Conservation (phyloP, 148 eudicot genomes). For the Arctostaphylos glauca region DNA sequence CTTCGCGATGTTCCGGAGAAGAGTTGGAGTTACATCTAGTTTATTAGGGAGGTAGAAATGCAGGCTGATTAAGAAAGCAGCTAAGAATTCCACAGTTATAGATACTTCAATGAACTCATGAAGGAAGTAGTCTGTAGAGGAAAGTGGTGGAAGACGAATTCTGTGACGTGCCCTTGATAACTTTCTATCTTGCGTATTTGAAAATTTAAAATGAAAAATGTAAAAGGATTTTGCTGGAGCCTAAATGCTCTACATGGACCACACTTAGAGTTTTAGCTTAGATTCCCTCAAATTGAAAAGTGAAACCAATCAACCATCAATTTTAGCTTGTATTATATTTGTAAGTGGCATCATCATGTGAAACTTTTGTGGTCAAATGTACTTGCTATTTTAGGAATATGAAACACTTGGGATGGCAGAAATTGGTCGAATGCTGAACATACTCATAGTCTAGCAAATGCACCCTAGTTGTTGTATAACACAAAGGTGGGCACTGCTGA, state of each 20-base stretch:
- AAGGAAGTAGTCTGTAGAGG: not conserved
- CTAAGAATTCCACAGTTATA: no score
- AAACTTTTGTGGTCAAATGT: not conserved
- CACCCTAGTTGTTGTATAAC: not conserved
- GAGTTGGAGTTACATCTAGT: not conserved
- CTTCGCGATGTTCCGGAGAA: not conserved
- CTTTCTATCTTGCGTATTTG: not conserved
- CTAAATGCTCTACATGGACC: not conserved
- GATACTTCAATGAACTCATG: not conserved
- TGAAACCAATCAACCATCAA: not conserved
- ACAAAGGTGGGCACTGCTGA: not conserved
- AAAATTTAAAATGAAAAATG: not conserved
- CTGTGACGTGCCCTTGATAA: not conserved
- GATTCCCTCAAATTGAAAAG: not conserved
- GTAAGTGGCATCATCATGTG: not conserved
- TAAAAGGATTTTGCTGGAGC: not conserved
- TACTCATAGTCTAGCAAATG: not conserved
- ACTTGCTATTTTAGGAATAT: not conserved
- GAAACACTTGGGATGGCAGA: not conserved
- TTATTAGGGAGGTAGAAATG: not conserved
- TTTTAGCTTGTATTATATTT: not conserved
- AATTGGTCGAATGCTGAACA: not conserved
- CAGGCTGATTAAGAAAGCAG: not conserved
- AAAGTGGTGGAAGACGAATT: not conserved
- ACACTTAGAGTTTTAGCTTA: not conserved